These are phyloP conservation scores for Pelargonium nanum DNA, from an alignment of 345 rosid genomes.

Conservation along the genomic window DNA sequence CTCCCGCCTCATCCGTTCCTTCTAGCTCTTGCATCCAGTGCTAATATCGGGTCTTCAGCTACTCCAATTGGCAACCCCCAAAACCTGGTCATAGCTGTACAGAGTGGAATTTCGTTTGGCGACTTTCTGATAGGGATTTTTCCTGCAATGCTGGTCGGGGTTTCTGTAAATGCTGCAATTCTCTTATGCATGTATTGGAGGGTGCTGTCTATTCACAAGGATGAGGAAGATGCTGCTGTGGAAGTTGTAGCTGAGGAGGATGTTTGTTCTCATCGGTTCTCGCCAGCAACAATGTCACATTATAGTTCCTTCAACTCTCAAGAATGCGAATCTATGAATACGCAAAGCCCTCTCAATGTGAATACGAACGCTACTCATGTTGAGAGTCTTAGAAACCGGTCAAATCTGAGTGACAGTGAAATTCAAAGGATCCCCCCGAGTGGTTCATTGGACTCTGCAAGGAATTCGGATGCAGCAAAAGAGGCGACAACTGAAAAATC, in stretches of 20 bases:
- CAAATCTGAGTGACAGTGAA: constrained; percentile 30
- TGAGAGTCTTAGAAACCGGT: constrained; percentile 40
- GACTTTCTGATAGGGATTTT: constrained; percentile 47
- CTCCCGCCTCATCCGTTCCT: constrained; percentile 73
- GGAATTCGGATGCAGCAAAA: constrained; percentile 35
- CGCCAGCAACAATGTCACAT: constrained; percentile 64
- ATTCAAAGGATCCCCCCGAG: constrained; percentile 15
- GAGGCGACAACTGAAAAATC: constrained; percentile 16
- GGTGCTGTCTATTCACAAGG: constrained; percentile 43
- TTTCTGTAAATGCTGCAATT: constrained; percentile 40
- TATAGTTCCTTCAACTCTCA: constrained; percentile 29
- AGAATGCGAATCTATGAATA: constrained; percentile 27
- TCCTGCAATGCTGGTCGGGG: constrained; percentile 62
- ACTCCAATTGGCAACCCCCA: constrained; percentile 93
- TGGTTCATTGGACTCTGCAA: constrained; percentile 16
- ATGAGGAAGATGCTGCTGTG: constrained; percentile 32
- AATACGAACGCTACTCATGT: constrained; percentile 9
- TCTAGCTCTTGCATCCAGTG: constrained; percentile 76
- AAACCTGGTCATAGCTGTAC: constrained; percentile 68
- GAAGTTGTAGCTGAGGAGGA: constrained; percentile 45
- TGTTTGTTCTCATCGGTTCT: constrained; percentile 48
- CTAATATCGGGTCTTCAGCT: constrained; percentile 76
- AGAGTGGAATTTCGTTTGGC: constrained; percentile 53
- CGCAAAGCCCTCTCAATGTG: constrained; percentile 14
- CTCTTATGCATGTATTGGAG: constrained; percentile 65